Conservation (phyloP, 441 rosid genomes). For the Bruguiera hainesii region DNA sequence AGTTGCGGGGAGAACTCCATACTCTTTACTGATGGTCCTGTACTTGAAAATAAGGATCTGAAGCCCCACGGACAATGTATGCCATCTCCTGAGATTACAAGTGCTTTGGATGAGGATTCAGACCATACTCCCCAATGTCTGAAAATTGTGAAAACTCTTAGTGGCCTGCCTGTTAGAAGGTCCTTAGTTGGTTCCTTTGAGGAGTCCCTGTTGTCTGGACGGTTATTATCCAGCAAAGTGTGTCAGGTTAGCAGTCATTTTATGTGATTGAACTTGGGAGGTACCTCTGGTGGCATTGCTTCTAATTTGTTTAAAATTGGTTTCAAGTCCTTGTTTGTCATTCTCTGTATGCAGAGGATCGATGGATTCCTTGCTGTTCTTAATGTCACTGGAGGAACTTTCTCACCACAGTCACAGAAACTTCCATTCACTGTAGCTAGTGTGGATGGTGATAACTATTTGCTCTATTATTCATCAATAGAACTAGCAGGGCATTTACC, state of each 20-base stretch:
- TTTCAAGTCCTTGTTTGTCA: slow-evolving; percentile 8
- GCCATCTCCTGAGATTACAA: slow-evolving; percentile 26
- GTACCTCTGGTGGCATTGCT: slow-evolving; percentile 2
- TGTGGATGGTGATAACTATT: slow-evolving; percentile 52
- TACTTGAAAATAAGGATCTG: slow-evolving; percentile 22
- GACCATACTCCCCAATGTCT: slow-evolving; percentile 24
- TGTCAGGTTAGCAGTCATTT: slow-evolving; percentile 39
- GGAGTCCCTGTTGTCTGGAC: slow-evolving; percentile 61
- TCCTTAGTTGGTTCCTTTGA: slow-evolving; percentile 65
- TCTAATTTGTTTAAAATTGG: background rate
- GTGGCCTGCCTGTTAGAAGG: slow-evolving; percentile 42
- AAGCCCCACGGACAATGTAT: slow-evolving; percentile 20
- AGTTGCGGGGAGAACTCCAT: slow-evolving; percentile 23
- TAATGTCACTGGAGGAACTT: slow-evolving; percentile 49
- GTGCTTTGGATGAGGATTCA: slow-evolving; percentile 26
- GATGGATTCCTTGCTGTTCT: slow-evolving; percentile 59
- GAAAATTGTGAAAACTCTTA: slow-evolving; percentile 31
- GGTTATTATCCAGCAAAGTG: slow-evolving; percentile 42
- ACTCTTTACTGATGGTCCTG: slow-evolving; percentile 29
- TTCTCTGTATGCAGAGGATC: slow-evolving; percentile 41
- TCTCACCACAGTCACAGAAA: slow-evolving; percentile 49
- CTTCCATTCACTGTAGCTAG: slow-evolving; percentile 56
- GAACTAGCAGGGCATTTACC: slow-evolving; percentile 29
- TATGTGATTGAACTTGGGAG: slow-evolving; percentile 5
- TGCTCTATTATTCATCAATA: slow-evolving; percentile 53